phyloP scores from a whole-genome alignment of 208 protist genomes.

The Trypanosoma brucei region DNA sequence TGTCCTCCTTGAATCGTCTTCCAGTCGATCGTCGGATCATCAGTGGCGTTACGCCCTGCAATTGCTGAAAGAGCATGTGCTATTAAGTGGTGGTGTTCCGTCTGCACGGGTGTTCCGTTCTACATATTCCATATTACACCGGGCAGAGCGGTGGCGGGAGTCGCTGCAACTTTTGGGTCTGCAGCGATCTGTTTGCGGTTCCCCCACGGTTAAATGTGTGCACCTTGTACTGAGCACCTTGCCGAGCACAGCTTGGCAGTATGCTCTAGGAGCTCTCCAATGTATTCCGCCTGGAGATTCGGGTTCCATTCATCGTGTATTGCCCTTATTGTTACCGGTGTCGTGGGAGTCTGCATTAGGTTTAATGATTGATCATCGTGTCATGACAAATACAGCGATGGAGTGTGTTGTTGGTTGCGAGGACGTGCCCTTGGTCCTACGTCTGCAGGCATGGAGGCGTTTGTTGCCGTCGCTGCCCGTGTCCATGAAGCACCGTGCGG shows the following conservation, averaged over 20 bases:
- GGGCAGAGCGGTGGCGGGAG: conserved; percentile 9
- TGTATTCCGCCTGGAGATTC: conserved; percentile 2
- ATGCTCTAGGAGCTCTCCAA: conserved; percentile 4
- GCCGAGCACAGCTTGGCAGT: conserved; percentile 2
- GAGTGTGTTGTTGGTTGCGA: conserved; percentile 13
- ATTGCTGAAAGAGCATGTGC: conserved; percentile 11
- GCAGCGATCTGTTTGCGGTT: conserved; percentile 3
- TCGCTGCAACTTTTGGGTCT: conserved; percentile 11
- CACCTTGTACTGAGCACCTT: conserved; percentile 3
- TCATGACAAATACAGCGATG: conserved; percentile 11
- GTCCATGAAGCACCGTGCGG: conserved; percentile 17
- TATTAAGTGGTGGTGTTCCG: not conserved
- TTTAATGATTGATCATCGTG: conserved; percentile 4
- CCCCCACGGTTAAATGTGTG: conserved; percentile 1
- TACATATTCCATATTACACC: conserved; percentile 11
- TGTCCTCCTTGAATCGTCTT: conserved; percentile 6
- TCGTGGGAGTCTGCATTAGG: conserved; percentile 15
- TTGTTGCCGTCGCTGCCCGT: conserved; percentile 19
- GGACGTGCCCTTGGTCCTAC: conserved; percentile 8
- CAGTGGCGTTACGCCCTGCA: conserved; percentile 15
- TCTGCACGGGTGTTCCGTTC: conserved; percentile 11
- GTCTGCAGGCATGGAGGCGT: conserved; percentile 10
- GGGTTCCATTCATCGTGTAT: conserved; percentile 4
- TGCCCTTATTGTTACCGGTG: conserved; percentile 5
- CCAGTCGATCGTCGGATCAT: not conserved